A percentile compares a stretch with the other conserved stretches of the same genome.
Evolutionary conservation across 768 basidiomycete species (phyloP).

Genomic region (Hebeloma cylindrosporum): DNA sequence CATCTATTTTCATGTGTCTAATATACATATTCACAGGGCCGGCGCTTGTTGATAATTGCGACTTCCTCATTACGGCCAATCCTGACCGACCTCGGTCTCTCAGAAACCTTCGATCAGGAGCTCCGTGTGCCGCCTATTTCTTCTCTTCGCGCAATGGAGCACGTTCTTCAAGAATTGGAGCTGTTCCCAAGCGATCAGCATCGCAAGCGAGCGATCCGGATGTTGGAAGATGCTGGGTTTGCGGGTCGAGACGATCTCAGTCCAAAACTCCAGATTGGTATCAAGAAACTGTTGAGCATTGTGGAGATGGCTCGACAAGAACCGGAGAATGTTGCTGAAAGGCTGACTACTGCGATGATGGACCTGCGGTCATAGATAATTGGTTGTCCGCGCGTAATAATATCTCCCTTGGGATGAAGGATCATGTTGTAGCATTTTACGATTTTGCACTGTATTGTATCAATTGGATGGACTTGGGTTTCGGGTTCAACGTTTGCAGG

Average conservation of each 20-base stretch:
- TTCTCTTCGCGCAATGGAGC: slow-evolving; percentile 66
- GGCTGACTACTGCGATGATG: slow-evolving; percentile 64
- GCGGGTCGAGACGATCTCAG: slow-evolving; percentile 42
- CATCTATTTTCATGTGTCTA: slow-evolving; percentile 3
- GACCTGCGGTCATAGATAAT: slow-evolving; percentile 36
- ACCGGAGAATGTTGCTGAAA: slow-evolving; percentile 75
- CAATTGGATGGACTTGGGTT: too few species aligned
- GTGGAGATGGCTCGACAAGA: slow-evolving; percentile 98
- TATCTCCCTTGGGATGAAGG: too few species aligned
- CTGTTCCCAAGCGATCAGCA: slow-evolving; percentile 66
- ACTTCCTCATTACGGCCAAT: slow-evolving; percentile 89
- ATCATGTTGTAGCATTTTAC: too few species aligned
- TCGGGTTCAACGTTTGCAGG: too few species aligned
- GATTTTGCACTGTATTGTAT: too few species aligned
- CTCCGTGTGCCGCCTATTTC: slow-evolving; percentile 83
- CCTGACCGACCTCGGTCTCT: slow-evolving; percentile 83
- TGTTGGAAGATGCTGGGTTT: slow-evolving; percentile 77
- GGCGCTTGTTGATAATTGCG: slow-evolving; percentile 86
- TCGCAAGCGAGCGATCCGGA: slow-evolving; percentile 54
- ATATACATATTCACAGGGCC: slow-evolving; percentile 58
- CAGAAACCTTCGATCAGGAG: slow-evolving; percentile 88
- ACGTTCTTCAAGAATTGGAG: slow-evolving; percentile 75
- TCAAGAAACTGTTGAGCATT: slow-evolving; percentile 89
- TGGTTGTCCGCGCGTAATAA: slow-evolving; percentile 1
- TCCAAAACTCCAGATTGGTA: slow-evolving; percentile 71